Evolutionary conservation across 805 yeast genomes (phyloP).

Genomic region (Scheffersomyces stipitis): DNA sequence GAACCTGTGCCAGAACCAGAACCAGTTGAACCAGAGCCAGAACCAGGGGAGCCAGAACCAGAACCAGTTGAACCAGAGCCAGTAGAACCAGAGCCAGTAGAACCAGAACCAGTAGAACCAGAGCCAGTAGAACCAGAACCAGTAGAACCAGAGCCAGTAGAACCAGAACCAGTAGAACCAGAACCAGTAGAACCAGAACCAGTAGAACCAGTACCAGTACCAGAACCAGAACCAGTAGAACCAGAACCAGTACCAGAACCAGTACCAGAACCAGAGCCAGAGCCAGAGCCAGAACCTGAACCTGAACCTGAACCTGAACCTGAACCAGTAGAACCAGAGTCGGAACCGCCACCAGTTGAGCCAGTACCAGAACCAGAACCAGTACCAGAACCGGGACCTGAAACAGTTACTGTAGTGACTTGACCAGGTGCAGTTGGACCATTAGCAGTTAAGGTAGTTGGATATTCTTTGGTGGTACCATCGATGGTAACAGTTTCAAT

Average conservation of each 20-base stretch:
- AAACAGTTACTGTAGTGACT: neutral
- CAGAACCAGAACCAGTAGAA: neutral
- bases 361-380: constrained; percentile 7
- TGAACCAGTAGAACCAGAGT: too few relatives aligned
- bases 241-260: neutral
- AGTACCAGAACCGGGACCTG: constrained; percentile 3
- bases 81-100: neutral
- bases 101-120: too few relatives aligned
- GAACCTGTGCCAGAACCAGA: too few relatives aligned
- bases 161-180: constrained; percentile 3
- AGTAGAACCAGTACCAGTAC: constrained; percentile 3
- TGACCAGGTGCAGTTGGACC: constrained; percentile 1
- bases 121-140: constrained; percentile 1
- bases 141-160: neutral
- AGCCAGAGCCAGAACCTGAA: constrained; percentile 5
- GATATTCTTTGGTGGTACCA: too few relatives aligned
- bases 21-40: too few relatives aligned
- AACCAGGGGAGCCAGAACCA: too few relatives aligned
- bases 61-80: constrained; percentile 1
- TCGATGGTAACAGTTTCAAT: too few relatives aligned
- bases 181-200: constrained; percentile 2
- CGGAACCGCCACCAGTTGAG: constrained; percentile 6
- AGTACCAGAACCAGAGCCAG: neutral
- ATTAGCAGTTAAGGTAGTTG: neutral
- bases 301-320: constrained; percentile 3